These are phyloP conservation scores for Paxillus rubicundulus DNA, from an alignment of 768 basidiomycete species.

Conservation along the genomic window DNA sequence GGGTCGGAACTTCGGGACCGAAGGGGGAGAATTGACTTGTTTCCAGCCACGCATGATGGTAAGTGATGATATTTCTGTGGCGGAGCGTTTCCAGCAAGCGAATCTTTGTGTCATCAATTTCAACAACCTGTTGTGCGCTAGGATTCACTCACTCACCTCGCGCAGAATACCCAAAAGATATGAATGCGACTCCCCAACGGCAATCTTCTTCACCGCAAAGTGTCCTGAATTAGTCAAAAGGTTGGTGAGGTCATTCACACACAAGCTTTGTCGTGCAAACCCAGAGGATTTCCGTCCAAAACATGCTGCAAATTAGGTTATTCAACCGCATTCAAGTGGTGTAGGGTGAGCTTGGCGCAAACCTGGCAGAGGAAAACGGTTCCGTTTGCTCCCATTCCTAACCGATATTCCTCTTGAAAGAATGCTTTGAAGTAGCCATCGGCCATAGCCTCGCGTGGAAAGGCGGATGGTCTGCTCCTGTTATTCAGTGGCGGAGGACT, in stretches of 20 bases:
- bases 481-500: conserved; percentile 40
- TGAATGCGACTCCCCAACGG: conserved; percentile 85
- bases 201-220: conserved; percentile 96
- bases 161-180: conserved; percentile 81
- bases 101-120: conserved; percentile 44
- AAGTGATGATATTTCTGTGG: conserved; percentile 92
- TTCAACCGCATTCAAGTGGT: conserved; percentile 4
- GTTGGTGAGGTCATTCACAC: conserved; percentile 2
- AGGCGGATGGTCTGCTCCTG: conserved; percentile 33
- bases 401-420: conserved; percentile 83
- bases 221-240: conserved; percentile 45
- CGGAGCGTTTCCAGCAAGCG: conserved; percentile 81
- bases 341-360: conserved; percentile 10
- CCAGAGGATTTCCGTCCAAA: conserved; percentile 82
- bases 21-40: conserved; percentile 81
- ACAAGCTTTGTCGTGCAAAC: conserved; percentile 32
- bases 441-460: conserved; percentile 74
- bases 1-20: conserved; percentile 81
- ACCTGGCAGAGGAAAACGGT: conserved; percentile 88
- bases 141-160: conserved; percentile 47
- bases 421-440: conserved; percentile 92
- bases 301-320: conserved; percentile 54
- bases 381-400: conserved; percentile 96
- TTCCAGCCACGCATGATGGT: conserved; percentile 96
- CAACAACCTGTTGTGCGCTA: background rate